Percentiles rank a stretch among this genome's conserved stretches.
Conservation (phyloP, 2,329 filamentous ascomycete genomes). For the Arthrobotrys sphaeroides region DNA sequence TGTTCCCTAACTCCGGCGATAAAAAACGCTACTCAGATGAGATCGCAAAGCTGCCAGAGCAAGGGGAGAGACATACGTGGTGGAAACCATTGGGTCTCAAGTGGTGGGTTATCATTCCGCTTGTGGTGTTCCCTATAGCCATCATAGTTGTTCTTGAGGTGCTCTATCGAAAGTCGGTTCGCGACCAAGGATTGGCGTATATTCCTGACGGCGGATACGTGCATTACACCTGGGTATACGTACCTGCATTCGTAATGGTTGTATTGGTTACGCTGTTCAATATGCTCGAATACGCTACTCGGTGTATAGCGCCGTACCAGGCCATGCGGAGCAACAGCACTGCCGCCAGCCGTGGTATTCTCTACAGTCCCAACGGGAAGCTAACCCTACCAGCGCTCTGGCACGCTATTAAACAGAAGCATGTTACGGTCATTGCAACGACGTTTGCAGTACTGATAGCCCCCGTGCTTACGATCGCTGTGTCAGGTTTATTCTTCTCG, state of each 20-base stretch:
- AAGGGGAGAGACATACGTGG: constrained; percentile 1
- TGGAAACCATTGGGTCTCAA: constrained; percentile 51
- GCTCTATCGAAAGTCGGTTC: constrained; percentile 39
- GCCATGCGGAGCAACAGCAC: constrained; percentile 46
- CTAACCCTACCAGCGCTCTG: constrained; percentile 47
- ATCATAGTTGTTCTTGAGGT: constrained; percentile 49
- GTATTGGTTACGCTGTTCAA: constrained; percentile 39
- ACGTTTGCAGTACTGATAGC: constrained; percentile 50
- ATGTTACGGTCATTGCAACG: constrained; percentile 48
- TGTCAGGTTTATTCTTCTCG: constrained; percentile 49
- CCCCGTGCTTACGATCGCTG: constrained; percentile 46
- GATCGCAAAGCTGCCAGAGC: not conserved
- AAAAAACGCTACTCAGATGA: constrained; percentile 15
- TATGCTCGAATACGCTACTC: constrained; percentile 49
- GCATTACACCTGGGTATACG: constrained; percentile 52
- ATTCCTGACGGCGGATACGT: constrained; percentile 43
- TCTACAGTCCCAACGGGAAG: constrained; percentile 50
- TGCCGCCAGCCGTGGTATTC: constrained; percentile 42
- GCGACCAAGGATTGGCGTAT: constrained; percentile 33
- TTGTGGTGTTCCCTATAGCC: constrained; percentile 34
- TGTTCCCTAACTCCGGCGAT: constrained; percentile 4
- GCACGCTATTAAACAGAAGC: constrained; percentile 50
- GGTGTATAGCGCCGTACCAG: constrained; percentile 45
- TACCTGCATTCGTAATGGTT: constrained; percentile 49
- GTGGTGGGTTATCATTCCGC: constrained; percentile 46